These are phyloP conservation scores for Rosa rugosa DNA, from an alignment of 306 rosid species.

Conservation along the genomic window DNA sequence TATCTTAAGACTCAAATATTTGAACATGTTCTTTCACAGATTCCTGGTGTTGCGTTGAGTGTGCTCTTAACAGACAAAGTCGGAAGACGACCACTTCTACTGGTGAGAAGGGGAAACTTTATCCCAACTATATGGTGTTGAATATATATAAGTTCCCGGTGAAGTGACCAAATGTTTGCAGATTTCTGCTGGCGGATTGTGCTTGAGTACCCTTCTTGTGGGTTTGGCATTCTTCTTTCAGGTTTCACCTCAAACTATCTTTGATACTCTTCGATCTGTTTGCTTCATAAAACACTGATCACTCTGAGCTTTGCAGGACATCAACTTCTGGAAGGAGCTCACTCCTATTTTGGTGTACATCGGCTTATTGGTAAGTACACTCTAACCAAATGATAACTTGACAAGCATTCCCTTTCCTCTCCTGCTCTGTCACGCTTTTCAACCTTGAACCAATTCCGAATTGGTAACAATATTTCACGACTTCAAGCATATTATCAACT, in stretches of 20 bases:
- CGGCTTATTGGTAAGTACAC: slow-evolving; percentile 24
- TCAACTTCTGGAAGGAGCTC: background rate
- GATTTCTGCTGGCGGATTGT: slow-evolving; percentile 17
- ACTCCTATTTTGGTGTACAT: slow-evolving; percentile 25
- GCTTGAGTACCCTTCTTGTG: slow-evolving; percentile 9
- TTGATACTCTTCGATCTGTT: background rate
- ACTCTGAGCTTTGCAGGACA: slow-evolving; percentile 1
- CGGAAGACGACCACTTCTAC: slow-evolving; percentile 29
- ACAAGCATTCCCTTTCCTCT: too few species aligned
- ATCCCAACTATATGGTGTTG: too few species aligned
- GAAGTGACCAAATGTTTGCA: background rate
- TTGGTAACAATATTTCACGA: background rate
- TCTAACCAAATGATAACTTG: background rate
- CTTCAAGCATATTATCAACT: background rate
- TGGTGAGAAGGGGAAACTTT: slow-evolving; percentile 6
- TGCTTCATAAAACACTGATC: background rate
- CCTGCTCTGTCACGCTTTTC: background rate
- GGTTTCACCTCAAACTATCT: background rate
- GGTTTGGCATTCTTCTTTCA: slow-evolving; percentile 22
- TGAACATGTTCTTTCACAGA: slow-evolving; percentile 1
- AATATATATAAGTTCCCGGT: background rate
- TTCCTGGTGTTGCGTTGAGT: slow-evolving; percentile 7
- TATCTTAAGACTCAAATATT: background rate
- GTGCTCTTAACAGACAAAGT: slow-evolving; percentile 18
- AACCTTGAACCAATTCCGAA: background rate